These are phyloP conservation scores for Cadophora gregata DNA, from an alignment of 2,329 filamentous ascomycete species.

Conservation along the genomic window DNA sequence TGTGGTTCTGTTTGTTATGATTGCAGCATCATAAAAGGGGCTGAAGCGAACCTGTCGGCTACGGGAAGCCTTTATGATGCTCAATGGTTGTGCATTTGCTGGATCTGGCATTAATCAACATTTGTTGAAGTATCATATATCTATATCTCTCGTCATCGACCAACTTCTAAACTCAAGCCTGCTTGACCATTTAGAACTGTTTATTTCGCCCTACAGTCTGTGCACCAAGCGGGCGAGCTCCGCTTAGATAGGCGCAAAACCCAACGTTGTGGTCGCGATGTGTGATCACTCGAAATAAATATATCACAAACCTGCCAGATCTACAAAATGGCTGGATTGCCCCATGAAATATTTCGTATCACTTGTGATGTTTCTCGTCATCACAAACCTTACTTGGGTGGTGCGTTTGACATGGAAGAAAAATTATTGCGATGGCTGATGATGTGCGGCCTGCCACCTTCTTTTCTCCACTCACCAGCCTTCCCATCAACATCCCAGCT, in stretches of 20 bases:
- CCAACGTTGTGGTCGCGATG: not conserved
- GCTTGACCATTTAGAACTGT: too few species aligned
- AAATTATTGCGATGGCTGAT: conserved; percentile 36
- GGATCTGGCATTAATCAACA: not conserved
- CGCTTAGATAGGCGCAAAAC: too few species aligned
- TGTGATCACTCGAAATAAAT: conserved; percentile 7
- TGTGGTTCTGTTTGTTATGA: conserved; percentile 2
- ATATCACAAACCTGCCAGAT: conserved; percentile 17
- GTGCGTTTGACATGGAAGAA: conserved; percentile 27
- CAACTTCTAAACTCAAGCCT: too few species aligned
- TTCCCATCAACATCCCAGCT: conserved; percentile 22
- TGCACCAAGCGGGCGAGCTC: not conserved
- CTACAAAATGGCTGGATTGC: conserved; percentile 27
- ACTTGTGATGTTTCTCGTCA: conserved; percentile 22
- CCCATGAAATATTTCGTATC: conserved; percentile 20
- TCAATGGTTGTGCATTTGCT: not conserved
- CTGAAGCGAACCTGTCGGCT: conserved; percentile 3
- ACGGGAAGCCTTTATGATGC: not conserved
- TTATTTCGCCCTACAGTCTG: too few species aligned
- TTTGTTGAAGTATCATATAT: not conserved
- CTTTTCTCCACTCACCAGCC: conserved; percentile 29
- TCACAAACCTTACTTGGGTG: conserved; percentile 25
- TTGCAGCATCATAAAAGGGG: not conserved
- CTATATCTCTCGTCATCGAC: too few species aligned
- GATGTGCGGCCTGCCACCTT: conserved; percentile 25